Base-by-base conservation (phyloP, 768 basidiomycete genomes). In the Xerocomus potaroensis region DNA sequence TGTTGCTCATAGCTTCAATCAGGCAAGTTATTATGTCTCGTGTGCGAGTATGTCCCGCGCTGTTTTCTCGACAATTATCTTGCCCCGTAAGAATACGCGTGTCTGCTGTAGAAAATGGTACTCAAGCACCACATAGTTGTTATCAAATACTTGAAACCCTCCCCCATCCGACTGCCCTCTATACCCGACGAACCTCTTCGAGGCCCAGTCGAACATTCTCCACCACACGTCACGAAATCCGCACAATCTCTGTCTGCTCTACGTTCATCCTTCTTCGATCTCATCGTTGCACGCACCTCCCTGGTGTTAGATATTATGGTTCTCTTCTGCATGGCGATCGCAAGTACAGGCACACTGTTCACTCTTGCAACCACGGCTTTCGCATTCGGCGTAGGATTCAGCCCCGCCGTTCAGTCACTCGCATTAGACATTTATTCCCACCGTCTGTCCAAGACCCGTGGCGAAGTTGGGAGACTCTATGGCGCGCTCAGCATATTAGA, bases 21-120 rank as follows among this genome's bases (percentile, higher is more conserved):
- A 88, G 87, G 61, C 82, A n/a, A 85, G 85, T n/a, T 88, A 88
- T 57, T 88, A 75, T 69, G 56, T 87, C 10, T 83, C 79, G 47
- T 55, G 77, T 10, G 58, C 80, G 9, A 80, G 81, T 7, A 67
- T 67, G 27, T 59, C 70, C 1, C 75, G 84, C 4, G 83, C 84
- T 0, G 4, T 77, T 2, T 75, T 76, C 56, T 64, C 89, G 50
- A 67, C 78, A 2, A 36, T 77, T 14, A 57, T 86, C 27, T 64
- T 90, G 5, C 88, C 88, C 9, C 14, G 87, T 88, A 63, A 50
- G 77, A 39, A 44, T 55, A 14, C 27, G n/a, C n/a, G 11, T 37
- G 45, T n/a, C 22, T n/a, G 5, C 8, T 31, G 16, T 15, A 11
- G 31, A 10, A 14, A 19, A 21, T 30, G 30, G 18, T 37, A 18